These are phyloP conservation scores for Neofusicoccum parvum DNA, from an alignment of 2,329 filamentous ascomycete species.

Conservation along the genomic window DNA sequence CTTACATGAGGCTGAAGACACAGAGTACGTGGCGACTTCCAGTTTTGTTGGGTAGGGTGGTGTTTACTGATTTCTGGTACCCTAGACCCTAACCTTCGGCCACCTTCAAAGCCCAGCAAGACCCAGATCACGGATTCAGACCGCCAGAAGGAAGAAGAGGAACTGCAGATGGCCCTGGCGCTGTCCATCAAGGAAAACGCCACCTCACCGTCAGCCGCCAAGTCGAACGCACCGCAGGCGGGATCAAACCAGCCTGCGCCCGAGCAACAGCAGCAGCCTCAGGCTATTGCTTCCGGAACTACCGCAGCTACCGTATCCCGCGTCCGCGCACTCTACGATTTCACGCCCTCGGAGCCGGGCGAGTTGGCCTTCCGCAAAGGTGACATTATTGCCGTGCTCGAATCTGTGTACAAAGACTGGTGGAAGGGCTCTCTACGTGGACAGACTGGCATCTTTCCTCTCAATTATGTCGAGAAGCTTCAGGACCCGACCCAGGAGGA, in stretches of 20 bases:
- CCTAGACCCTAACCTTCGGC: conserved; percentile 82
- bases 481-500: conserved; percentile 93
- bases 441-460: conserved; percentile 94
- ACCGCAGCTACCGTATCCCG: conserved; percentile 95
- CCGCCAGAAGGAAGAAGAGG: conserved; percentile 93
- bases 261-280: conserved; percentile 47
- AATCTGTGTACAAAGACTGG: conserved; percentile 99
- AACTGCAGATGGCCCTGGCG: conserved; percentile 92
- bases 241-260: conserved; percentile 22
- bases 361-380: conserved; percentile 96
- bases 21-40: conserved; percentile 49
- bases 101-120: conserved; percentile 92
- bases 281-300: conserved; percentile 74
- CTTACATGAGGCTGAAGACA: conserved; percentile 82
- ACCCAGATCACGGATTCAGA: conserved; percentile 86
- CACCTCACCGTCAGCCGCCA: conserved; percentile 39
- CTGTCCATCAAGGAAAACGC: conserved; percentile 86
- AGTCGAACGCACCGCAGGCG: conserved; percentile 44
- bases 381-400: conserved; percentile 93
- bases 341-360: conserved; percentile 88
- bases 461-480: conserved; percentile 98
- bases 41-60: background rate
- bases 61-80: conserved; percentile 32
- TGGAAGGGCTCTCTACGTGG: conserved; percentile 95
- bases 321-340: conserved; percentile 91